A percentile compares a stretch with the other conserved stretches of the same genome.
These are phyloP conservation scores for Agrocybe pediades DNA, from an alignment of 768 basidiomycete species.

Conservation along the genomic window DNA sequence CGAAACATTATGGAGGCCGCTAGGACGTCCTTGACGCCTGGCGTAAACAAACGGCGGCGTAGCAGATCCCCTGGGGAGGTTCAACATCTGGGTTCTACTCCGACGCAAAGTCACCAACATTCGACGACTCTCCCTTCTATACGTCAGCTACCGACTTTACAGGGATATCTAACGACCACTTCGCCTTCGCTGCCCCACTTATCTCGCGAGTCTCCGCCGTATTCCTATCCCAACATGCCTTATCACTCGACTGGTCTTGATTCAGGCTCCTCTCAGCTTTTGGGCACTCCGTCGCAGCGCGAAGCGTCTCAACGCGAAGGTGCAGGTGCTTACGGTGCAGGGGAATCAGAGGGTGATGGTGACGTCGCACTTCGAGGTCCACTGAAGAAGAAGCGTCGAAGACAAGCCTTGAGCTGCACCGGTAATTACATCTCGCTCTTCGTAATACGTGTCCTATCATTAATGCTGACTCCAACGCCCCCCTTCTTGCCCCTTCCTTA, in stretches of 20 bases:
- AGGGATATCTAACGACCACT: conserved; percentile 56
- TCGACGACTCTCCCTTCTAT: conserved; percentile 62
- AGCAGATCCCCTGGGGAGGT: conserved; percentile 20
- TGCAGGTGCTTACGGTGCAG: conserved; percentile 31
- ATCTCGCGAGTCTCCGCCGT: conserved; percentile 12
- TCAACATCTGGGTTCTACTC: conserved; percentile 19
- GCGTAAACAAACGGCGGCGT: conserved; percentile 24
- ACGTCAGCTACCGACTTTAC: conserved; percentile 60
- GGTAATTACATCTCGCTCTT: conserved; percentile 48
- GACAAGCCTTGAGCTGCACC: conserved; percentile 85
- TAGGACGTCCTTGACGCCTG: conserved; percentile 25
- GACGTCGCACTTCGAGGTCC: conserved; percentile 53
- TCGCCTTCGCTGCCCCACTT: conserved; percentile 32
- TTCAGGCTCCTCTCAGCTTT: conserved; percentile 12
- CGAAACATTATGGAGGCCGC: conserved; percentile 22
- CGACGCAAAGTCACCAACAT: conserved; percentile 27
- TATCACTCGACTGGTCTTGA: conserved; percentile 15
- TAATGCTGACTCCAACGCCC: conserved; percentile 17
- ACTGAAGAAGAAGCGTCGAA: conserved; percentile 80
- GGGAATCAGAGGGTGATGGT: conserved; percentile 60
- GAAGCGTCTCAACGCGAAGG: conserved; percentile 14
- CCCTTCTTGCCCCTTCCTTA: conserved; percentile 19
- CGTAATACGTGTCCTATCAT: conserved; percentile 23
- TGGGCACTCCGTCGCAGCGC: conserved; percentile 25
- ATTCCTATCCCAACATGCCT: conserved; percentile 13